A percentile compares a stretch with the other conserved stretches of the same genome.
These are phyloP conservation scores for Zygoascus ofunaensis DNA, from an alignment of 805 yeast genomes.

Conservation along the genomic window DNA sequence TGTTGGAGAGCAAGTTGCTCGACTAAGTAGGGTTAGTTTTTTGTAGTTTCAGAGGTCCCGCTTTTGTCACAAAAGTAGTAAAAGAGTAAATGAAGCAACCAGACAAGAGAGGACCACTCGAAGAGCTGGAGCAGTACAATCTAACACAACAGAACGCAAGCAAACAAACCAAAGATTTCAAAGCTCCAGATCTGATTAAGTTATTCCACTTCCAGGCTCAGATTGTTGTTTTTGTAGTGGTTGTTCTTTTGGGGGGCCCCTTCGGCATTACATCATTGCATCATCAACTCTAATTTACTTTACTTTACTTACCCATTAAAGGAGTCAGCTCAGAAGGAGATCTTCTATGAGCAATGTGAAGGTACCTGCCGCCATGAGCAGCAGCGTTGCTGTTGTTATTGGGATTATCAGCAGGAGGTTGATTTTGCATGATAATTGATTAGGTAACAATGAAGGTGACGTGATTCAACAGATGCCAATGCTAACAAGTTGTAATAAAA, in stretches of 20 bases:
- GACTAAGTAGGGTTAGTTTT: constrained; percentile 38
- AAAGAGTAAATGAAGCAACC: too few relatives aligned
- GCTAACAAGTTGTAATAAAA: too few relatives aligned
- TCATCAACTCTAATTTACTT: too few relatives aligned
- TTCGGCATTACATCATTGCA: neutral
- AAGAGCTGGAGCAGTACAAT: too few relatives aligned
- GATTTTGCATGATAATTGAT: constrained; percentile 1
- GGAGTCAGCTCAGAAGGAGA: constrained; percentile 94
- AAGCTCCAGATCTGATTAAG: too few relatives aligned
- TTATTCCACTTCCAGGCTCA: too few relatives aligned
- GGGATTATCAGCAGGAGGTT: neutral
- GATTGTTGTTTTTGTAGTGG: too few relatives aligned
- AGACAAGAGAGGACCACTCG: neutral
- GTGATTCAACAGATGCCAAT: too few relatives aligned
- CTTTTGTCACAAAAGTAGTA: neutral
- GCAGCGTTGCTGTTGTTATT: constrained; percentile 2
- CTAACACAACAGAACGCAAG: neutral
- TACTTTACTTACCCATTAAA: constrained; percentile 53
- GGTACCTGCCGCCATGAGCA: constrained; percentile 27
- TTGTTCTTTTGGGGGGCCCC: too few relatives aligned
- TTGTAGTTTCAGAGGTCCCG: constrained; percentile 3
- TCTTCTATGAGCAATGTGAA: constrained; percentile 93
- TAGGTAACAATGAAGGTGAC: neutral
- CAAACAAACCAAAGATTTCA: too few relatives aligned
- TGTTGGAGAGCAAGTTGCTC: constrained; percentile 73